A percentile compares a stretch with the other conserved stretches of the same genome.
These are phyloP conservation scores for Arachis monticola DNA, from an alignment of 331 rosid genomes.

Conservation along the genomic window DNA sequence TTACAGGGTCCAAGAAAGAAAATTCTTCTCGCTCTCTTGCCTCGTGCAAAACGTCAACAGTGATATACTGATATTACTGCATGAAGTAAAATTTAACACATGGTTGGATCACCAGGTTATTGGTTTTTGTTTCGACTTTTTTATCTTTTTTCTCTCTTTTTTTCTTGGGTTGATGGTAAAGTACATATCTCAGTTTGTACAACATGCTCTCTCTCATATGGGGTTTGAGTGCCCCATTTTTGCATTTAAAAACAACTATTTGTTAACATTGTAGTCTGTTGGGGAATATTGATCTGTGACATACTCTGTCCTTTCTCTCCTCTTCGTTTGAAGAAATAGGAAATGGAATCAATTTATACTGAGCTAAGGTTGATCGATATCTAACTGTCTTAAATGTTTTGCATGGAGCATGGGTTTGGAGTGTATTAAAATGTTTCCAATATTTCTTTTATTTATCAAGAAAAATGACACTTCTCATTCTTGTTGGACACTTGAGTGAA, in stretches of 20 bases:
- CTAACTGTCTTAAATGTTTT: constrained; percentile 23
- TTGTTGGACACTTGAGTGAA: too few relatives aligned
- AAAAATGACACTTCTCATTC: too few relatives aligned
- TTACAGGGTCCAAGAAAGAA: constrained; percentile 99
- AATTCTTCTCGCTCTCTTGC: constrained; percentile 74
- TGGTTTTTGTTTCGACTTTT: neutral
- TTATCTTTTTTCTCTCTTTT: neutral
- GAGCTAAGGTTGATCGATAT: constrained; percentile 3
- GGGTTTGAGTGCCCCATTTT: constrained; percentile 45
- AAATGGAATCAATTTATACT: constrained; percentile 31
- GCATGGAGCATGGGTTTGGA: constrained; percentile 13
- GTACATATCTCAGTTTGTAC: constrained; percentile 28
- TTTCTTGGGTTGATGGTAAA: constrained; percentile 22
- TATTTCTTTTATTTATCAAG: neutral
- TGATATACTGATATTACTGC: constrained; percentile 33
- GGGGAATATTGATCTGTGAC: constrained; percentile 47
- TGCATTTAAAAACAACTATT: constrained; percentile 19
- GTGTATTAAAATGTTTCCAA: constrained; percentile 12
- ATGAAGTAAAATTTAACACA: constrained; percentile 43
- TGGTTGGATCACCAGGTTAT: constrained; percentile 35
- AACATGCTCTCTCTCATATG: constrained; percentile 34
- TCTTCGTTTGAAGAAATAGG: constrained; percentile 28
- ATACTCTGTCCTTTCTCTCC: neutral
- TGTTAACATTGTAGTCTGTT: constrained; percentile 32
- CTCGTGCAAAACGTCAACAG: constrained; percentile 66